phyloP scores from a whole-genome alignment of 306 rosid genomes.

The Arachis hypogaea region DNA sequence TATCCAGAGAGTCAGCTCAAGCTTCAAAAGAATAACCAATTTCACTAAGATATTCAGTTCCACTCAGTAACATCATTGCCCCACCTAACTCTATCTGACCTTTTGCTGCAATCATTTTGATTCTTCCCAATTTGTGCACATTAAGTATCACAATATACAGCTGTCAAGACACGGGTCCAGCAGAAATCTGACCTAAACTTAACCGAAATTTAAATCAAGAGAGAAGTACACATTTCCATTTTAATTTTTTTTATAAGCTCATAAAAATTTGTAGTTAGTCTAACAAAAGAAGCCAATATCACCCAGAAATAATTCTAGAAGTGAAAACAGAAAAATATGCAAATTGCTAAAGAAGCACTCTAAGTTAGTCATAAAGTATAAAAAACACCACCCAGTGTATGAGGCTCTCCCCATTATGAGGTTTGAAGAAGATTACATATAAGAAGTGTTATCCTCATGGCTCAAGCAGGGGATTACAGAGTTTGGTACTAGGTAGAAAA shows the following conservation, averaged over 20 bases:
- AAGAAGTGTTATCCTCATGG: background rate
- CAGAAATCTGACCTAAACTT: conserved; percentile 18
- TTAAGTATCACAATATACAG: background rate
- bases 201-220: background rate
- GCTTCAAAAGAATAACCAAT: background rate
- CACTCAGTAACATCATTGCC: no score
- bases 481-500: no score
- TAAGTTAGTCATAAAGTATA: background rate
- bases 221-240: background rate
- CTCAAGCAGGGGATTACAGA: background rate
- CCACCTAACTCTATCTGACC: background rate
- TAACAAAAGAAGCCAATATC: conserved; percentile 4
- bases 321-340: conserved; percentile 6
- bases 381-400: conserved; percentile 6
- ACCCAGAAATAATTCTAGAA: conserved; percentile 15
- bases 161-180: conserved; percentile 10
- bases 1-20: background rate
- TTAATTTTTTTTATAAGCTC: background rate
- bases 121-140: background rate
- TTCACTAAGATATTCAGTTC: background rate
- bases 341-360: conserved; percentile 9
- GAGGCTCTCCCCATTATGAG: background rate
- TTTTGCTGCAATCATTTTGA: background rate
- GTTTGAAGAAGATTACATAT: background rate
- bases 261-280: conserved; percentile 16